Base-by-base conservation (phyloP, 2,329 filamentous ascomycete species). In the Purpureocillium takamizusanense region DNA sequence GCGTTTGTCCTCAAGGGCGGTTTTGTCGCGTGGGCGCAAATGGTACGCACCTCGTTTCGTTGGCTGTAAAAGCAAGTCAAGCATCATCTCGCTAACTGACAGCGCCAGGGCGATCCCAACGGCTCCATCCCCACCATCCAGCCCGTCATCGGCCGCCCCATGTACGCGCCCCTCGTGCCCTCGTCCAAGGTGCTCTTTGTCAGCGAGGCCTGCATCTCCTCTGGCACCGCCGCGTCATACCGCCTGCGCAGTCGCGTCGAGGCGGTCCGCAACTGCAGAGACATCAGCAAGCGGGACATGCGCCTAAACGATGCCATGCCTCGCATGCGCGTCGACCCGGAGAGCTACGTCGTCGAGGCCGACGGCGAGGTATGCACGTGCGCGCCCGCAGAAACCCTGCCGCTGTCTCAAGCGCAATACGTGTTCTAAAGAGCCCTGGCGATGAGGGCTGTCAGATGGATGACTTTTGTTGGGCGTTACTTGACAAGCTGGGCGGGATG, bases 281-380 rank as follows among this genome's bases (percentile, higher is more conserved):
- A 60, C 25, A 73, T 95, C 33, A 70, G 81, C 32, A 95, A 95
- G 72, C 70, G 63, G 51, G 85, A 95, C 61, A 95, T 95, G 88
- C 88, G 86, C 55, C 89, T 78, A 61, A 95, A 95, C 59, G 79
- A 87, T 53, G 63, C 63, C 39, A 87, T 78, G 76, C 90, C 90
- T 12, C 78, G 72, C 64, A 95, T 97, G 86, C 79, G 70, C 51
- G 89, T 97, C 43, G 89, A 97, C 59, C 85, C 90, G 5, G 90
- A 97, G 71, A 81, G 76, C 53, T 97, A 95, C 65, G 75, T 70
- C 13, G 89, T 95, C 18, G 81, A 90, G 65, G 89, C 89, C 2
- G 87, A 95, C 61, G 88, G 86, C 0, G 62, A 75, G 59, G 66
- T 80, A 28, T 89, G 84, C 55, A 72, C 67, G 31, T 86, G 86